phyloP scores from a whole-genome alignment of 352 stramenopile genomes.

The Pythium myriotylum region DNA sequence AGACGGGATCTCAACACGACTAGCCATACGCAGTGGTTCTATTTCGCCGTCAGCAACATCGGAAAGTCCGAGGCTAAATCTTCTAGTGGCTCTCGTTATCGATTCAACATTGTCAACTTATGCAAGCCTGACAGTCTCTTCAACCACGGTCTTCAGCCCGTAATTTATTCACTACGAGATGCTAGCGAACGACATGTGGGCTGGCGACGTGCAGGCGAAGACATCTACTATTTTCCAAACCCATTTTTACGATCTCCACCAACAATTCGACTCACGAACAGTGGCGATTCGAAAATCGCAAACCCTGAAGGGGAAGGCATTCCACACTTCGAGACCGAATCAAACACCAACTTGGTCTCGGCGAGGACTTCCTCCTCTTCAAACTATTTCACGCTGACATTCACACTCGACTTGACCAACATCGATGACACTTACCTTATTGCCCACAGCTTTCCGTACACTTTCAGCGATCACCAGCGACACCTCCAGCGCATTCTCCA shows the following conservation, averaged over 20 bases:
- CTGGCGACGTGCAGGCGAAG: conserved; percentile 71
- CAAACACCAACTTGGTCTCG: neutral
- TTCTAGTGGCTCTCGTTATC: conserved; percentile 36
- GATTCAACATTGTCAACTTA: conserved; percentile 94
- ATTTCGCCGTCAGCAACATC: conserved; percentile 91
- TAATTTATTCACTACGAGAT: conserved; percentile 86
- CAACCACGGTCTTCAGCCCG: conserved; percentile 89
- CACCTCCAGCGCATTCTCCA: conserved; percentile 55
- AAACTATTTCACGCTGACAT: conserved; percentile 88
- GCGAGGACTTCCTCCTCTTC: neutral
- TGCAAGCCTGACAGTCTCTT: conserved; percentile 93
- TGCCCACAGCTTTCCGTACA: conserved; percentile 93
- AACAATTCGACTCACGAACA: neutral
- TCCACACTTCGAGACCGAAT: no score
- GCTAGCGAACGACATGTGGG: conserved; percentile 51
- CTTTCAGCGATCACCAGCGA: conserved; percentile 73
- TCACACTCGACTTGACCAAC: conserved; percentile 84
- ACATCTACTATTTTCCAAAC: conserved; percentile 91
- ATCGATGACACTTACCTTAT: conserved; percentile 86
- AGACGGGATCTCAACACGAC: conserved; percentile 84
- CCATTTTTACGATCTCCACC: conserved; percentile 36
- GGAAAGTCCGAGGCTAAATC: neutral
- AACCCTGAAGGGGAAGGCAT: no score
- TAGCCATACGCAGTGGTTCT: conserved; percentile 93
- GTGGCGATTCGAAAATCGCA: no score